phyloP scores from a whole-genome alignment of 495 filamentous ascomycete species.

The Lophiotrema nucula region DNA sequence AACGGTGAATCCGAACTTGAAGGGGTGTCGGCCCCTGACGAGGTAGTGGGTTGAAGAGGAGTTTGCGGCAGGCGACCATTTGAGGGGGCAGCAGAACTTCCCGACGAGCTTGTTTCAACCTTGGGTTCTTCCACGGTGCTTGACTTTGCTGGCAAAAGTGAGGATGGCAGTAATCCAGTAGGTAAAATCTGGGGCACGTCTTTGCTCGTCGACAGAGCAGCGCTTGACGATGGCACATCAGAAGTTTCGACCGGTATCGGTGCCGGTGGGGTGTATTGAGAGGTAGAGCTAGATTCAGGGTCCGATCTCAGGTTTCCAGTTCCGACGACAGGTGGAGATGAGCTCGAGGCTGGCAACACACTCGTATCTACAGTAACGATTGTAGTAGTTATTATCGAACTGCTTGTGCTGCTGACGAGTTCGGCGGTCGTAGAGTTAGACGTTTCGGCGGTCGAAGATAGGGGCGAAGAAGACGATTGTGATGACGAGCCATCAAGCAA shows the following conservation, averaged over 20 bases:
- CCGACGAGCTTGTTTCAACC: background rate
- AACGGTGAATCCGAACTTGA: background rate
- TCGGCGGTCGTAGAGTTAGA: conserved; percentile 1
- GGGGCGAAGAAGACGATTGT: background rate
- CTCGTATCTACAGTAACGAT: conserved; percentile 6
- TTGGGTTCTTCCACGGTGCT: background rate
- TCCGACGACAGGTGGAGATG: conserved; percentile 1
- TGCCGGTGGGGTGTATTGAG: conserved; percentile 11
- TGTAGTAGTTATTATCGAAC: conserved; percentile 11
- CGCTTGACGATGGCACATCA: no score
- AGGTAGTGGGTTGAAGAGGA: background rate
- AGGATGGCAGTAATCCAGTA: no score
- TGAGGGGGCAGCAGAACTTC: background rate
- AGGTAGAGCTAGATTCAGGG: background rate
- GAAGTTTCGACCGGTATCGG: conserved; percentile 11
- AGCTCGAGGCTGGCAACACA: conserved; percentile 1
- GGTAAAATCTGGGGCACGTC: no score
- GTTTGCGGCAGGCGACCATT: conserved; percentile 2
- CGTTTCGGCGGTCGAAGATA: background rate
- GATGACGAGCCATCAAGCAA: conserved; percentile 5
- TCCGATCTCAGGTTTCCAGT: conserved; percentile 5
- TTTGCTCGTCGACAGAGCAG: no score
- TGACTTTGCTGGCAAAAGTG: no score
- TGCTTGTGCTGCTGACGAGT: background rate
- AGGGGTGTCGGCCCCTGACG: background rate